Conservation (phyloP, 1,284 basidiomycete genomes). For the Sphaerobolus stellatus region DNA sequence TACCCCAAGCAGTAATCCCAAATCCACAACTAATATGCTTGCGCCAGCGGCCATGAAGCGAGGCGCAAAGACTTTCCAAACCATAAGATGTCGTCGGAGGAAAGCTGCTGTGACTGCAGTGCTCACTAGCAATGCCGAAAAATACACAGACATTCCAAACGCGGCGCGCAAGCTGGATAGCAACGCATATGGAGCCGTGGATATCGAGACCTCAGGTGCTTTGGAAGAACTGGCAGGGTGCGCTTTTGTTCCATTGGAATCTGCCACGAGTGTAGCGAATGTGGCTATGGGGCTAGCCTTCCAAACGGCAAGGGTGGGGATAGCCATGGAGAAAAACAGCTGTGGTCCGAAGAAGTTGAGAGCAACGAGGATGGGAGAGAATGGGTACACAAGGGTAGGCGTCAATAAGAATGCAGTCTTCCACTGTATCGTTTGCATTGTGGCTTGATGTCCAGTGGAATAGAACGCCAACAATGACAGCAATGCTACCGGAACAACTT, state of each 20-base stretch:
- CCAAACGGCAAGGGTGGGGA: constrained; percentile 83
- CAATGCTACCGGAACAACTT: constrained; percentile 71
- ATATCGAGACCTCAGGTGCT: neutral
- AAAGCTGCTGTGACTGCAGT: constrained; percentile 74
- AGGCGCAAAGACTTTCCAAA: constrained; percentile 98
- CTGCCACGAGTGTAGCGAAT: constrained; percentile 1
- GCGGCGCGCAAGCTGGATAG: constrained; percentile 42
- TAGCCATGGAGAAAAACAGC: constrained; percentile 62
- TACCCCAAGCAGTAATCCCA: constrained; percentile 38
- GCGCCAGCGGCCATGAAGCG: constrained; percentile 80
- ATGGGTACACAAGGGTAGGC: constrained; percentile 67
- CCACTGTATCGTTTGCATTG: constrained; percentile 92
- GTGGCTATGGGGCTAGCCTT: constrained; percentile 67
- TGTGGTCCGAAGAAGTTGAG: constrained; percentile 81
- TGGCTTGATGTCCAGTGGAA: constrained; percentile 89
- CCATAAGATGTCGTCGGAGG: constrained; percentile 91
- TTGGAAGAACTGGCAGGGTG: constrained; percentile 21
- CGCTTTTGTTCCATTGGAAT: constrained; percentile 12
- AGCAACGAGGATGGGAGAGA: constrained; percentile 75
- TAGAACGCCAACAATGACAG: constrained; percentile 81
- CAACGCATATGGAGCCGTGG: neutral
- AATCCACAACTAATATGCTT: constrained; percentile 41
- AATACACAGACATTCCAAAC: constrained; percentile 71
- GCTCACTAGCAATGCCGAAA: constrained; percentile 64
- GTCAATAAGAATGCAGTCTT: constrained; percentile 85